Evolutionary conservation across 495 filamentous ascomycete genomes (phyloP).

Genomic region (Neurospora tetrasperma): DNA sequence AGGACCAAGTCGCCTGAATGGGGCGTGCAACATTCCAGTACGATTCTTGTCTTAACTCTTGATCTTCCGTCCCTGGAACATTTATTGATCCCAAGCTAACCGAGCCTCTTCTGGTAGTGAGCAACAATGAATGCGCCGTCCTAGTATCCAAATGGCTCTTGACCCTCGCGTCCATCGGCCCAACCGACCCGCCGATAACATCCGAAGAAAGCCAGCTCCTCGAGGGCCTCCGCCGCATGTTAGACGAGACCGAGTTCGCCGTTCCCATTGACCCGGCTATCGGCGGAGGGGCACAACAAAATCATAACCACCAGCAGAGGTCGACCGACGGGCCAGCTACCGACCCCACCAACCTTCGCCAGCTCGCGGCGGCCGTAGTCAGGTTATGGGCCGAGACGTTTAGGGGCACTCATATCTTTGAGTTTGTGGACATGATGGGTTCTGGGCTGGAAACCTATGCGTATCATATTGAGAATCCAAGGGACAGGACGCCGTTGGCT

Average conservation of each 20-base stretch:
- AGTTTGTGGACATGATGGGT: constrained; percentile 55
- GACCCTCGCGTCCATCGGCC: constrained; percentile 33
- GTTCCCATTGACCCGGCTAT: constrained; percentile 43
- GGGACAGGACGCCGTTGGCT: constrained; percentile 36
- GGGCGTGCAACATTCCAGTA: constrained; percentile 59
- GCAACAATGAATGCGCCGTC: constrained; percentile 60
- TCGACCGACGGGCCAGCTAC: constrained; percentile 29
- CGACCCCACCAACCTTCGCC: constrained; percentile 44
- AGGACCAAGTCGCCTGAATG: constrained; percentile 58
- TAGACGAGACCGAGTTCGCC: constrained; percentile 67
- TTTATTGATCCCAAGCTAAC: neutral
- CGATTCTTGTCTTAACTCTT: constrained; percentile 11
- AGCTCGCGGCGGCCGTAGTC: constrained; percentile 53
- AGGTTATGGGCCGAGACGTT: constrained; percentile 60
- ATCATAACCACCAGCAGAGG: constrained; percentile 21
- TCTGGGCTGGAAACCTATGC: constrained; percentile 53
- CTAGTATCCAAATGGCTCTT: constrained; percentile 47
- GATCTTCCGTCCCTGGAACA: neutral
- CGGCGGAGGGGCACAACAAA: constrained; percentile 13
- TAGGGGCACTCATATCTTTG: constrained; percentile 57
- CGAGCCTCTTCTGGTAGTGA: constrained; percentile 29
- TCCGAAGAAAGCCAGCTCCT: constrained; percentile 56
- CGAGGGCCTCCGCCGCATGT: constrained; percentile 59
- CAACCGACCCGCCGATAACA: constrained; percentile 32
- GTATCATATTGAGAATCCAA: constrained; percentile 49